Evolutionary conservation across 1,139 yeast genomes (phyloP).

Genomic region (Saccharomycopsis hybrid): DNA sequence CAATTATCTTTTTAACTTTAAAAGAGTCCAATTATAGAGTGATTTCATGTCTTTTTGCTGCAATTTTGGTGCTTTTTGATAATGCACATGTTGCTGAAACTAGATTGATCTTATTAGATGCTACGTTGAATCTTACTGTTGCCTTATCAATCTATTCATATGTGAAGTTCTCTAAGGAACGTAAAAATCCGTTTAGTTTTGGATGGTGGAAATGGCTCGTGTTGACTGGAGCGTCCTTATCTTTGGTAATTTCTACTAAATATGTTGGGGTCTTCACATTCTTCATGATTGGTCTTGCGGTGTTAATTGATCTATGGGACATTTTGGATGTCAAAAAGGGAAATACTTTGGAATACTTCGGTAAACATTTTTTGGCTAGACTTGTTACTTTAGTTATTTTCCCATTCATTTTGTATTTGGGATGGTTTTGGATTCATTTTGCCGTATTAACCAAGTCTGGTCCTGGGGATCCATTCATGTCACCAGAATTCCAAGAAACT

Average conservation of each 20-base stretch:
- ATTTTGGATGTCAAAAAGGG: slow-evolving; percentile 71
- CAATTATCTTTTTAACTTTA: slow-evolving; percentile 74
- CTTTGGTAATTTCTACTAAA: slow-evolving; percentile 89
- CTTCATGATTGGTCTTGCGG: slow-evolving; percentile 81
- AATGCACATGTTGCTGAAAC: slow-evolving; percentile 93
- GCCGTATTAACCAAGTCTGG: slow-evolving; percentile 77
- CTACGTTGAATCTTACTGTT: slow-evolving; percentile 76
- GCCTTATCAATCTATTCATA: slow-evolving; percentile 75
- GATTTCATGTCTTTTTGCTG: slow-evolving; percentile 72
- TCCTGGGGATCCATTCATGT: slow-evolving; percentile 93
- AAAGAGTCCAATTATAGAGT: slow-evolving; percentile 78
- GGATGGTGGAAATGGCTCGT: slow-evolving; percentile 88
- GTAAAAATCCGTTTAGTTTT: slow-evolving; percentile 56
- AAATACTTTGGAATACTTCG: slow-evolving; percentile 43
- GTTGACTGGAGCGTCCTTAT: slow-evolving; percentile 75
- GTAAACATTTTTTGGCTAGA: slow-evolving; percentile 73
- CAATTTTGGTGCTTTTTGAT: slow-evolving; percentile 69
- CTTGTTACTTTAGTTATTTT: slow-evolving; percentile 64
- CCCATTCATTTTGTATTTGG: slow-evolving; percentile 78
- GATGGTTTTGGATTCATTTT: slow-evolving; percentile 94
- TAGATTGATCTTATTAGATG: slow-evolving; percentile 83
- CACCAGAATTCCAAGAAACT: slow-evolving; percentile 88
- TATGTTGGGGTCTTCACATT: slow-evolving; percentile 94
- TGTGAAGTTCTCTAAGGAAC: slow-evolving; percentile 69
- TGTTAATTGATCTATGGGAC: slow-evolving; percentile 78